Base-by-base conservation (phyloP, 2,329 filamentous ascomycete species). In the Blastomyces parvus region DNA sequence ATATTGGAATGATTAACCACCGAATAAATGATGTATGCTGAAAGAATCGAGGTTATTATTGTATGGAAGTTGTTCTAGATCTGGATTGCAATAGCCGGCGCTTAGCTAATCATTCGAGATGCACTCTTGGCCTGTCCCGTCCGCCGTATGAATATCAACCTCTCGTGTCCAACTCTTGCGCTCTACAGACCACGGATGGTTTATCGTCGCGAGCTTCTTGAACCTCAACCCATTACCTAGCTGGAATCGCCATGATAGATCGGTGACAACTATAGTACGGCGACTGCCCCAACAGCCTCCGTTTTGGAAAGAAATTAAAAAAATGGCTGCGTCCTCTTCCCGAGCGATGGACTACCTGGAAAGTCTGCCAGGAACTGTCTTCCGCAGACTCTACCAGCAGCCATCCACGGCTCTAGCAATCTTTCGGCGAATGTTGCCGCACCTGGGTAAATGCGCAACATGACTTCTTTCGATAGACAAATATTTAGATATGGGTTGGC, bases 341-440 rank as follows among this genome's bases (percentile, higher is more conserved):
- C 83, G 84, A 68, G 83, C 84, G 62, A 89, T 93, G 74, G 92
- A 97, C 74, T 97, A 96, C 78, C 87, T 97, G 74, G 92, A 97
- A 83, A 86, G 88, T 74, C 87, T 96, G 71, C 90, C 90, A 59
- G 91, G 92, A 67, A 91, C 89, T 52, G 95, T 91, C 44, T 96
- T 97, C 76, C 86, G 86, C 74, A 89, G 90, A 76, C 84, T 99
- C 56, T 99, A 99, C 82, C 89, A 92, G 79, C 92, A 97, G 81
- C 94, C 94, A 38, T 96, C 93, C 52, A 96, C 94, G 1, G 89
- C 92, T 46, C 86, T 99, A 68, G 94, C 94, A 68, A 92, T 99
- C 71, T 97, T 97, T 76, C 86, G 94, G 69, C 92, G 94, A 79
- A 97, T 99, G 91, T 84, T 99, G 64, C 91, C 94, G 64, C 89